A percentile compares a stretch with the other conserved stretches of the same genome.
These are phyloP conservation scores for Cordyceps cicadae DNA, from an alignment of 2,329 filamentous ascomycete genomes.

Conservation along the genomic window DNA sequence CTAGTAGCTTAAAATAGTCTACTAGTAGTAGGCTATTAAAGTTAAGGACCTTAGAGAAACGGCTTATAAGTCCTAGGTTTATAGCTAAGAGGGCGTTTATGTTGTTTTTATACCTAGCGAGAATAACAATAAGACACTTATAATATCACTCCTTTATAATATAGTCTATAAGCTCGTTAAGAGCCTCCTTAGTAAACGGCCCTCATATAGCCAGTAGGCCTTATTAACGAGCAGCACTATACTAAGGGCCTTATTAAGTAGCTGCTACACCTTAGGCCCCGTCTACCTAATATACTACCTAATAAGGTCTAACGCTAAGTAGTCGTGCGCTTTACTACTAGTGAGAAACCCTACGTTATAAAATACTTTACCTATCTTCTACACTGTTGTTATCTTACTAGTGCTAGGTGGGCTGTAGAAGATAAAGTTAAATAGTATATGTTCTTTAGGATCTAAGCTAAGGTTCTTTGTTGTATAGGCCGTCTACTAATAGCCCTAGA, in stretches of 20 bases:
- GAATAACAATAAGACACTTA: constrained; percentile 55
- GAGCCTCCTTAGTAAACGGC: constrained; percentile 48
- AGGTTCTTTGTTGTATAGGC: constrained; percentile 22
- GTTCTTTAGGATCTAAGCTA: constrained; percentile 21
- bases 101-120: constrained; percentile 60
- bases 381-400: constrained; percentile 64
- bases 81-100: constrained; percentile 54
- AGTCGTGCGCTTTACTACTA: constrained; percentile 51
- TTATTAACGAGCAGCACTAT: constrained; percentile 66
- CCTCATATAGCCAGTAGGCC: constrained; percentile 54
- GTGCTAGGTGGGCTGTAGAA: constrained; percentile 61
- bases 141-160: constrained; percentile 48
- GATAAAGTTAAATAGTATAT: constrained; percentile 59
- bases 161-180: constrained; percentile 45
- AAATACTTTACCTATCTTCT: constrained; percentile 67
- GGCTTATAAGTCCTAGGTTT: constrained; percentile 55
- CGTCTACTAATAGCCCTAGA: constrained; percentile 47
- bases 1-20: constrained; percentile 31
- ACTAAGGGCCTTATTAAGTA: constrained; percentile 54
- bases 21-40: constrained; percentile 40
- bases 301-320: constrained; percentile 60
- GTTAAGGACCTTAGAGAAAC: constrained; percentile 54
- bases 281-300: constrained; percentile 63
- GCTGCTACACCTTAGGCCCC: constrained; percentile 51
- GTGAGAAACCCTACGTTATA: constrained; percentile 66